Conservation (phyloP, 169 alveolate genomes). For the Cystoisospora suis region DNA sequence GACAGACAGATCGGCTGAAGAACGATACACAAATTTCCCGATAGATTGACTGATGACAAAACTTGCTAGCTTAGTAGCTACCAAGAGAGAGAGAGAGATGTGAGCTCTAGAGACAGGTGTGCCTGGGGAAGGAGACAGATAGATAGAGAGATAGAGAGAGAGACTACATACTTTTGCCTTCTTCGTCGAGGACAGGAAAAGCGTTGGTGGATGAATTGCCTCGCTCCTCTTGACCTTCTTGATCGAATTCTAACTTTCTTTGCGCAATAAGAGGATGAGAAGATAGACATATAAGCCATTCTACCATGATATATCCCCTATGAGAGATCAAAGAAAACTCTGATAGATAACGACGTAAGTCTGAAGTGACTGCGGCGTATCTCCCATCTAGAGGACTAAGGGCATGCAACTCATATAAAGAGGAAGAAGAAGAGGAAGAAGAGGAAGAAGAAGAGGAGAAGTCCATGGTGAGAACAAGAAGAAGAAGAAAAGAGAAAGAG, state of each 20-base stretch:
- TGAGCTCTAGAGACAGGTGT: no score
- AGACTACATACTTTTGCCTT: no score
- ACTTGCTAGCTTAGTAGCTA: no score
- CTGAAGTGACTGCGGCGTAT: neutral
- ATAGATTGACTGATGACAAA: no score
- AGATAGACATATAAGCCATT: neutral
- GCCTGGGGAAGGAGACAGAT: no score
- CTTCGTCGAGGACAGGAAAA: neutral
- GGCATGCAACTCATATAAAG: neutral
- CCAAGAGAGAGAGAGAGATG: no score
- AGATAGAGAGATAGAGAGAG: no score
- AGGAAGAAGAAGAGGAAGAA: neutral
- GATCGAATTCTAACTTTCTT: neutral
- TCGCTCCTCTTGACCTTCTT: no score
- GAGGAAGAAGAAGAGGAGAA: neutral
- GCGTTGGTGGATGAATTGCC: no score
- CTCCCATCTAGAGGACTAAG: conserved; percentile 7
- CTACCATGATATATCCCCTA: neutral
- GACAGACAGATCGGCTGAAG: no score
- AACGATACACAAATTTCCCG: no score
- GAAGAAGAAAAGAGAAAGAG: neutral
- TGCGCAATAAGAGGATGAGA: neutral
- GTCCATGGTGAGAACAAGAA: no score
- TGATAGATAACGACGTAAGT: neutral
- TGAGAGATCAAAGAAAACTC: neutral